Evolutionary conservation across 225 moss, liverwort and hornwort genomes (phyloP).

Genomic region (Polytrichum formosum): DNA sequence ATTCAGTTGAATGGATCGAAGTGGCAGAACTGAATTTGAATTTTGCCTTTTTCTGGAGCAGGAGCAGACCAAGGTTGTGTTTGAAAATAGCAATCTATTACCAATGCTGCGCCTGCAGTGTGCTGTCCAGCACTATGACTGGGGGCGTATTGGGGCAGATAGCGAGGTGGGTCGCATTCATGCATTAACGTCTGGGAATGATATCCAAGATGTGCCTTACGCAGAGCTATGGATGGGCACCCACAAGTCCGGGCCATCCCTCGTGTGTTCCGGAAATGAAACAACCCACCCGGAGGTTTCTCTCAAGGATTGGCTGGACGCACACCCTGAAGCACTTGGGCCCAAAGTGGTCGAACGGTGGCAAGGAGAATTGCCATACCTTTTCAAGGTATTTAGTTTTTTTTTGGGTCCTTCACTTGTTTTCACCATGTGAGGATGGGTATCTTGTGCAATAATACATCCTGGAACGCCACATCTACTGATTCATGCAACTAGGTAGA

Average conservation of each 20-base stretch:
- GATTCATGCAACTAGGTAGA: no score
- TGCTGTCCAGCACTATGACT: slow-evolving; percentile 82
- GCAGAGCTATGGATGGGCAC: slow-evolving; percentile 99
- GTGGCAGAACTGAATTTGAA: no score
- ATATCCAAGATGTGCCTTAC: slow-evolving; percentile 61
- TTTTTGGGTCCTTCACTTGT: no score
- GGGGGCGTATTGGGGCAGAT: slow-evolving; percentile 70
- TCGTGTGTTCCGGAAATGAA: slow-evolving; percentile 14
- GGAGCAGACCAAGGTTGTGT: no score
- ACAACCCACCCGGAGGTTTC: slow-evolving; percentile 34
- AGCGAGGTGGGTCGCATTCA: slow-evolving; percentile 75
- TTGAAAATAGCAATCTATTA: no score
- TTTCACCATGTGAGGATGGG: no score
- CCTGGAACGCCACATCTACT: no score
- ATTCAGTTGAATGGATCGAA: no score
- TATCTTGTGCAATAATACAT: no score
- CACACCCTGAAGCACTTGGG: slow-evolving; percentile 73
- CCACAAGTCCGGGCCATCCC: slow-evolving; percentile 79
- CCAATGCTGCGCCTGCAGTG: slow-evolving; percentile 76
- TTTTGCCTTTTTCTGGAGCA: no score
- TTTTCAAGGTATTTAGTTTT: slow-evolving; percentile 60
- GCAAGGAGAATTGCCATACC: slow-evolving; percentile 88
- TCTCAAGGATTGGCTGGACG: slow-evolving; percentile 69
- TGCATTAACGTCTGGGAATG: slow-evolving; percentile 50
- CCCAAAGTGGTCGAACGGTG: slow-evolving; percentile 64